These are phyloP conservation scores for Diplodia mutila DNA, from an alignment of 2,329 filamentous ascomycete species.

Conservation along the genomic window DNA sequence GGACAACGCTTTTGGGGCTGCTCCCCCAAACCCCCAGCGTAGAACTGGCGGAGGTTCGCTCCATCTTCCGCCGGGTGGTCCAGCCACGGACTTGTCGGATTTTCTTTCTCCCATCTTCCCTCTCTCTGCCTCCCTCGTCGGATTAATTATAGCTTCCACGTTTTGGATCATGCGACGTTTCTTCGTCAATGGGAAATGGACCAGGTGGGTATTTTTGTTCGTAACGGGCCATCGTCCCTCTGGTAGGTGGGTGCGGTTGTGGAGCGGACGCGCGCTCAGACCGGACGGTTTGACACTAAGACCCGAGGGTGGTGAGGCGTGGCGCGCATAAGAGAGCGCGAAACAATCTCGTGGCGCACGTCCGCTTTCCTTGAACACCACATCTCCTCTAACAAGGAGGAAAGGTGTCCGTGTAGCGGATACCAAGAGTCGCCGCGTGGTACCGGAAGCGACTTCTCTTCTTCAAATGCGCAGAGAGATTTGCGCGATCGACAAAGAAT, in stretches of 20 bases:
- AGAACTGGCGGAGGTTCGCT: background rate
- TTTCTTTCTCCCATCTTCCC: background rate
- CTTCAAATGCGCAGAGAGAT: background rate
- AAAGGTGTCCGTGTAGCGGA: background rate
- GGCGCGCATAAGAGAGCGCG: no score
- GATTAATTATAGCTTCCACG: background rate
- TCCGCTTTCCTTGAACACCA: background rate
- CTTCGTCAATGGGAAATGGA: background rate
- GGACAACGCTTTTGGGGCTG: background rate
- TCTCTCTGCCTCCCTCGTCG: background rate
- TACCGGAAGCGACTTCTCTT: background rate
- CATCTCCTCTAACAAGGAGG: background rate
- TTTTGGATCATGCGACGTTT: background rate
- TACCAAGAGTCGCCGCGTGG: background rate
- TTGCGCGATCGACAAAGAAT: background rate
- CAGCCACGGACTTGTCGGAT: background rate
- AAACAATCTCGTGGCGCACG: no score
- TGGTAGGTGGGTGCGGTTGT: background rate
- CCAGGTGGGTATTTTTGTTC: background rate
- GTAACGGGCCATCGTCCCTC: background rate
- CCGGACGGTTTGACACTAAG: background rate
- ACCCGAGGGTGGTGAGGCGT: no score
- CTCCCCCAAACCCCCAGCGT: background rate
- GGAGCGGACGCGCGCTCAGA: background rate
- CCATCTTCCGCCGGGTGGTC: background rate